These are phyloP conservation scores for Waltergamsia citrina DNA, from an alignment of 2,329 filamentous ascomycete genomes.

Conservation along the genomic window DNA sequence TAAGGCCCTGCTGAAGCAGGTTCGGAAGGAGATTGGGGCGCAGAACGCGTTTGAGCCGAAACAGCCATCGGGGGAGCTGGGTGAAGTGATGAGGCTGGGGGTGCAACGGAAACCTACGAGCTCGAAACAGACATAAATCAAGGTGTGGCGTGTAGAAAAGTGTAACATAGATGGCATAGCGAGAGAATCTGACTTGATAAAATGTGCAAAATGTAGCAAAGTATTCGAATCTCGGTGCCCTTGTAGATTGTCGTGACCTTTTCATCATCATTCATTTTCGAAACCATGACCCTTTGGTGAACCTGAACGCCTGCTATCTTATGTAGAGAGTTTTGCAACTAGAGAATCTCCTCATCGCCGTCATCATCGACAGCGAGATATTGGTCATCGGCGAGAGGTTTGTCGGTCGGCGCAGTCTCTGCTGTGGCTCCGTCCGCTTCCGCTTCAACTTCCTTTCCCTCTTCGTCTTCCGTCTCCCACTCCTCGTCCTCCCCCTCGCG, in stretches of 20 bases:
- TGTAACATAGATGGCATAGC: too few species aligned
- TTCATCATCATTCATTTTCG: conserved; percentile 1
- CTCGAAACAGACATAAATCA: conserved; percentile 1
- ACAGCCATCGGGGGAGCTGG: conserved; percentile 32
- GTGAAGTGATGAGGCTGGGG: conserved; percentile 30
- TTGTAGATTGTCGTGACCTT: too few species aligned
- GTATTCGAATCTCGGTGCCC: too few species aligned
- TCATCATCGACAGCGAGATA: conserved; percentile 14
- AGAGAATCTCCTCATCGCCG: conserved; percentile 20
- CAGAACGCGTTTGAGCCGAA: conserved; percentile 33
- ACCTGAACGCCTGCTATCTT: too few species aligned
- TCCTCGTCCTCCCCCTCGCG: conserved; percentile 13
- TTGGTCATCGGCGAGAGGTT: not conserved
- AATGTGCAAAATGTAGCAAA: too few species aligned
- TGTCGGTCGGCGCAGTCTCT: not conserved
- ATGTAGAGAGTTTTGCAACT: too few species aligned
- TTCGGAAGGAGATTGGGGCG: conserved; percentile 23
- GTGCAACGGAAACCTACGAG: conserved; percentile 6
- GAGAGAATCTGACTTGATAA: too few species aligned
- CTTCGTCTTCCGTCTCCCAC: conserved; percentile 6
- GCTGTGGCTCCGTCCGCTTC: not conserved
- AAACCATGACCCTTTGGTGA: too few species aligned
- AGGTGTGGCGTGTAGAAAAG: too few species aligned
- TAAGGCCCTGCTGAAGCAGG: conserved; percentile 38
- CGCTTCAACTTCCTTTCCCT: conserved; percentile 1